Evolutionary conservation across 2,329 filamentous ascomycete genomes (phyloP), one percentile per base, ranked within the genome.

Genomic region (Gyromitra esculenta): DNA sequence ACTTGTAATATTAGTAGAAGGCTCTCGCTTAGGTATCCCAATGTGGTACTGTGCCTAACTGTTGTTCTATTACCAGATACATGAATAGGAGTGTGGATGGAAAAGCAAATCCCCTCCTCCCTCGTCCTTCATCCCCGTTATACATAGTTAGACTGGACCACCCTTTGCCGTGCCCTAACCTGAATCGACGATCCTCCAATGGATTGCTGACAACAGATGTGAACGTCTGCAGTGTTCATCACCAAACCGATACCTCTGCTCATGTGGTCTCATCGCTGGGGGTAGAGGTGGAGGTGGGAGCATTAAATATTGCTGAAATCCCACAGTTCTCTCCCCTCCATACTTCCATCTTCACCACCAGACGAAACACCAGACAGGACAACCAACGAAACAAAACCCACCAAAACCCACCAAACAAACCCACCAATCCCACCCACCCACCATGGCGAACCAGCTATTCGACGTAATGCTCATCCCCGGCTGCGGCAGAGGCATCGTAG

Each of bases 401-500:
- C n/a, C 13, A n/a, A 11, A 56, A 59, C 18, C 13, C 18, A 64
- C 15, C 39, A 57, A 43, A 41, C 18, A 11, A 56, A 59, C 18
- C 13, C 18, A 64, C 15, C 39, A 57, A 43, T 21, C 18, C 18
- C 18, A 41, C 25, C 15, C 0, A 31, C 25, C 18, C 15, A 56
- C 18, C 21, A 63, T 69, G 69, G n/a, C 56, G 50, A 66, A 39
- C 21, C 5, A 57, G 39, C 57, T 74, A 41, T 81, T 79, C 54
- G 76, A 79, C 54, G 75, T 81, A 48, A 77, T 77, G 50, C 73
- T 77, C 57, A 73, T 81, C 63, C 79, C 79, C 50, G 75, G 77
- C 31, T 80, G 81, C 64, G 81, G 81, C 43, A 75, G 72, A 45
- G 81, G 81, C 5, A 75, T 82, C 1, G 77, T 82, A 45, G 79